These are phyloP conservation scores for Neurospora sp. DNA, from an alignment of 2,329 filamentous ascomycete species.

Conservation along the genomic window DNA sequence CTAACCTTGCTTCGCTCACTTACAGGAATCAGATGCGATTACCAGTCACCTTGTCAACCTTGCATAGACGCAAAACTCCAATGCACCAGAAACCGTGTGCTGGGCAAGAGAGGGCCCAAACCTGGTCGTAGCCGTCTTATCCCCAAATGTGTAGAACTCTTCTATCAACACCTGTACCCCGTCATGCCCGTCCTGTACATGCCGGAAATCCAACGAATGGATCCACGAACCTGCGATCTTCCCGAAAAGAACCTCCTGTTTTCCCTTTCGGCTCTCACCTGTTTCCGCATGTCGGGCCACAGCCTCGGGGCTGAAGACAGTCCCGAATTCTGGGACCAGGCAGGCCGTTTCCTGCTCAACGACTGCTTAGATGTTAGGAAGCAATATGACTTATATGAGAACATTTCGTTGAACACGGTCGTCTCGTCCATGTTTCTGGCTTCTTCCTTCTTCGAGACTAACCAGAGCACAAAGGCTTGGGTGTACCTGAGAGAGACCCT, in stretches of 20 bases:
- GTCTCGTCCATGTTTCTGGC: conserved; percentile 53
- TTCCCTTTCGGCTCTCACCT: conserved; percentile 47
- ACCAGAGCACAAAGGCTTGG: conserved; percentile 52
- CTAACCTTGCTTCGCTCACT: conserved; percentile 5
- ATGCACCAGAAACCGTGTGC: conserved; percentile 56
- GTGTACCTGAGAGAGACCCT: conserved; percentile 51
- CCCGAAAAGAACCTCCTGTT: conserved; percentile 38
- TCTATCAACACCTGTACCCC: conserved; percentile 52
- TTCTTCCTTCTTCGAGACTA: conserved; percentile 51
- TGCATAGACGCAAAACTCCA: conserved; percentile 46
- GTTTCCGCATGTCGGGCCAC: conserved; percentile 37
- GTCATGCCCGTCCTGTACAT: conserved; percentile 53
- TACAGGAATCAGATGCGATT: conserved; percentile 35
- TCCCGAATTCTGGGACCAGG: conserved; percentile 33
- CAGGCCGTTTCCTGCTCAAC: conserved; percentile 46
- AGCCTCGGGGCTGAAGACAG: conserved; percentile 26
- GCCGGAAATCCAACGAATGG: conserved; percentile 42
- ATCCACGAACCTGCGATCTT: conserved; percentile 27
- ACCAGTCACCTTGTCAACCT: conserved; percentile 46
- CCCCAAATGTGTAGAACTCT: conserved; percentile 50
- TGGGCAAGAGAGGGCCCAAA: conserved; percentile 54
- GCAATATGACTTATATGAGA: conserved; percentile 47
- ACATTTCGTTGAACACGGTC: conserved; percentile 41
- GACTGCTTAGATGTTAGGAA: conserved; percentile 47
- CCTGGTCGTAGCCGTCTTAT: conserved; percentile 52